phyloP scores from a whole-genome alignment of 805 yeast genomes.

The Candida berthetii region DNA sequence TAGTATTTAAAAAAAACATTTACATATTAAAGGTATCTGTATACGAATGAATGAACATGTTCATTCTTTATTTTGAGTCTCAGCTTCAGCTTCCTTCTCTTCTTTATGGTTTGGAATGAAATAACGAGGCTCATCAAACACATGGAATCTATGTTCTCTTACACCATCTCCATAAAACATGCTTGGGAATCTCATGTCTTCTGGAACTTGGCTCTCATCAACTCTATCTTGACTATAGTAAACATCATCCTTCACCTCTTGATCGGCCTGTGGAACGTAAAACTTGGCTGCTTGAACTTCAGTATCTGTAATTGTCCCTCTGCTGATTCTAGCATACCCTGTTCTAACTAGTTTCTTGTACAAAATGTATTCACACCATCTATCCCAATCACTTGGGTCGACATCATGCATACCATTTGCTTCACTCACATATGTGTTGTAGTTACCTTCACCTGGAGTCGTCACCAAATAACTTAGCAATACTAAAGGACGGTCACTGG shows the following conservation, averaged over 20 bases:
- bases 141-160: slow-evolving; percentile 90
- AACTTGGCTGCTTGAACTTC: slow-evolving; percentile 95
- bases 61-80: no score
- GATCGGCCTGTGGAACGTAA: slow-evolving; percentile 42
- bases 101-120: slow-evolving; percentile 22
- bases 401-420: slow-evolving; percentile 86
- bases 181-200: slow-evolving; percentile 67
- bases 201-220: slow-evolving; percentile 49
- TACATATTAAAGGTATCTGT: no score
- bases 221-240: slow-evolving; percentile 53
- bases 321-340: slow-evolving; percentile 90
- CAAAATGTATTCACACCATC: slow-evolving; percentile 97
- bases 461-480: slow-evolving; percentile 89
- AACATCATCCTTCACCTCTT: slow-evolving; percentile 21
- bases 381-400: slow-evolving; percentile 89
- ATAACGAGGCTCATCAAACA: slow-evolving; percentile 90
- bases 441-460: slow-evolving; percentile 81
- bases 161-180: slow-evolving; percentile 86
- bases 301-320: slow-evolving; percentile 94
- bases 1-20: no score
- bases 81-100: not conserved
- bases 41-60: no score
- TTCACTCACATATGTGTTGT: slow-evolving; percentile 84
- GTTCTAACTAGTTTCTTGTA: slow-evolving; percentile 81
- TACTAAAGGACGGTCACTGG: slow-evolving; percentile 76